phyloP scores from a whole-genome alignment of 1,284 basidiomycete species.

The Moniliophthora roreri region DNA sequence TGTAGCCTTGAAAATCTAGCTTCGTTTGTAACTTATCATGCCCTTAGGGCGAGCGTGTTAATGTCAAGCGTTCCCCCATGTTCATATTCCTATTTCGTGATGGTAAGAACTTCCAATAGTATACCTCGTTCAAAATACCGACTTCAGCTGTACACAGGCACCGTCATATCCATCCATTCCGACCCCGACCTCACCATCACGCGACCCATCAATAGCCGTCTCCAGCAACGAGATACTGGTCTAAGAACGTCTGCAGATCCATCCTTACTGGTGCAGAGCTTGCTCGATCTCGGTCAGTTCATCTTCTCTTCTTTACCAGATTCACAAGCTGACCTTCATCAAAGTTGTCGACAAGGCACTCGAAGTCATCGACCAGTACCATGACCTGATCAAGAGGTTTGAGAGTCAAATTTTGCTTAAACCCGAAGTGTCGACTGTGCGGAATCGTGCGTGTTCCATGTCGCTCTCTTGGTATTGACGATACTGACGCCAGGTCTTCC shows the following conservation, averaged over 20 bases:
- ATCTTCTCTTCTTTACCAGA: slow-evolving; percentile 2
- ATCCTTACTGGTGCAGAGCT: slow-evolving; percentile 58
- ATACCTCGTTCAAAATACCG: not conserved
- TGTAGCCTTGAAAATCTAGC: not conserved
- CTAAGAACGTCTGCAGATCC: slow-evolving; percentile 61
- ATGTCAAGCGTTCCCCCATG: slow-evolving; percentile 56
- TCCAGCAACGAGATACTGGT: slow-evolving; percentile 56
- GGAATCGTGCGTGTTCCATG: slow-evolving; percentile 42
- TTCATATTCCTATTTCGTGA: slow-evolving; percentile 65
- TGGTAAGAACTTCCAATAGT: slow-evolving; percentile 29
- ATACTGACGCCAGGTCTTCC: not conserved
- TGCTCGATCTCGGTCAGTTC: slow-evolving; percentile 59
- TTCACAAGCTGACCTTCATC: not conserved
- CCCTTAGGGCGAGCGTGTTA: slow-evolving; percentile 48
- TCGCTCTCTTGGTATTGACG: not conserved
- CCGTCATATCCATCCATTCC: slow-evolving; percentile 60
- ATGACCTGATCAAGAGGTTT: slow-evolving; percentile 57
- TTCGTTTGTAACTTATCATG: not conserved
- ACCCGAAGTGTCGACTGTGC: slow-evolving; percentile 59
- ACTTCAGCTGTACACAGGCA: slow-evolving; percentile 33
- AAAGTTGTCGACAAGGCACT: slow-evolving; percentile 61
- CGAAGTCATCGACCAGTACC: slow-evolving; percentile 69
- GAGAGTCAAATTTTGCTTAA: slow-evolving; percentile 60
- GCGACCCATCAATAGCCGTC: slow-evolving; percentile 54
- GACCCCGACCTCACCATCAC: slow-evolving; percentile 48